Percentiles rank a stretch among this genome's conserved stretches.
Evolutionary conservation across 176 grass and related monocot species (phyloP).

Genomic region (Eremochloa ophiuroides): DNA sequence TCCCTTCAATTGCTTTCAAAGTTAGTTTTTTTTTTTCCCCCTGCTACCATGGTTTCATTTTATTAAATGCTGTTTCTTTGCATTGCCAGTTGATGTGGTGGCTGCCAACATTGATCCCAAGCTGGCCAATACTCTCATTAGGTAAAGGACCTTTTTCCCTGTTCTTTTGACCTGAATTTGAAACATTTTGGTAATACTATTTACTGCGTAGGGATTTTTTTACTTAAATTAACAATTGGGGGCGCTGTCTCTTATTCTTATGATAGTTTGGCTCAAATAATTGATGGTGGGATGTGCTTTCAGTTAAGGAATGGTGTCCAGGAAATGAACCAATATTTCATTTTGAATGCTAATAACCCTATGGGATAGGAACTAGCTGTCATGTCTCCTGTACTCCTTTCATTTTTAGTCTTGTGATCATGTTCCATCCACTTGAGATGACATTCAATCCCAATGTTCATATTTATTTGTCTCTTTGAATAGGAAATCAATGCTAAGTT

Average conservation of each 20-base stretch:
- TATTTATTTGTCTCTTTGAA: not conserved
- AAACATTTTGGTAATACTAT: not conserved
- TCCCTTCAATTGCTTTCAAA: not conserved
- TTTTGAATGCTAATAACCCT: not conserved
- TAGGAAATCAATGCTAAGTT: not conserved
- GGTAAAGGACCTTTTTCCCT: conserved; percentile 12
- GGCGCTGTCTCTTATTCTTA: not conserved
- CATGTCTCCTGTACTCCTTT: not conserved
- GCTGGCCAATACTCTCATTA: conserved; percentile 35
- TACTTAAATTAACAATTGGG: not conserved
- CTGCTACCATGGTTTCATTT: not conserved
- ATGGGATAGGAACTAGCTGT: not conserved
- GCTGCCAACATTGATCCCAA: conserved; percentile 36
- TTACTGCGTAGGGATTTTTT: not conserved
- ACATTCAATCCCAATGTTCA: not conserved
- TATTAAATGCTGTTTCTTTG: not conserved
- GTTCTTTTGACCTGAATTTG: not conserved
- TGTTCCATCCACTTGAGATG: not conserved
- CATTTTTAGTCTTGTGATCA: not conserved
- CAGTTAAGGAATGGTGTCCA: not conserved
- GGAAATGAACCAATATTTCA: not conserved
- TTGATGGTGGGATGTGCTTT: not conserved
- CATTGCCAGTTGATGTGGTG: conserved; percentile 37
- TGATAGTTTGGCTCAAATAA: not conserved
- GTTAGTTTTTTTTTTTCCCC: not conserved